Percentiles rank a stretch among this genome's conserved stretches.
Conservation (phyloP, 805 yeast genomes). For the Vanderwaltozyma tropicalis region DNA sequence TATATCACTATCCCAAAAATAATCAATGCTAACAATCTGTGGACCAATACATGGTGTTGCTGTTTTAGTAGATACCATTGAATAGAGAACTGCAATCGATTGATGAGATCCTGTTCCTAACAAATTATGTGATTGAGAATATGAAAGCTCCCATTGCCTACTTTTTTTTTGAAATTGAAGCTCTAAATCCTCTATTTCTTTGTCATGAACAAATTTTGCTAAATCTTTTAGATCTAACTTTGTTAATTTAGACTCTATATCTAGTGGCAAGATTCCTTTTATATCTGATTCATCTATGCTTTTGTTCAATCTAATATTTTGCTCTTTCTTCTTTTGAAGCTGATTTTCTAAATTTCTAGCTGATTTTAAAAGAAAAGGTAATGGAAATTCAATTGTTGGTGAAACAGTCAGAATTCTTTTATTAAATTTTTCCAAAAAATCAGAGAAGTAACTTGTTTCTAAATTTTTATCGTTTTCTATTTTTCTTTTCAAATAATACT, state of each 20-base stretch:
- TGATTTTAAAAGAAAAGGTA: conserved; percentile 52
- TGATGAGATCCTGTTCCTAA: conserved; percentile 68
- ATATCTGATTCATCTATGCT: conserved; percentile 18
- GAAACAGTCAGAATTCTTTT: conserved; percentile 66
- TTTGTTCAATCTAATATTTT: conserved; percentile 9
- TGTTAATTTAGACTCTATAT: conserved; percentile 23
- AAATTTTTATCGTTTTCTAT: conserved; percentile 9
- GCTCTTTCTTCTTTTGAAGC: conserved; percentile 20
- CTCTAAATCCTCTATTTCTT: conserved; percentile 24
- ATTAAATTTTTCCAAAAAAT: conserved; percentile 32
- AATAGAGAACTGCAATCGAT: conserved; percentile 64
- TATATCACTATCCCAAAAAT: conserved; percentile 82
- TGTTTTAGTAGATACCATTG: conserved; percentile 71
- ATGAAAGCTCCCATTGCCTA: conserved; percentile 62
- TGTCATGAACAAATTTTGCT: conserved; percentile 25
- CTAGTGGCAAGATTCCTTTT: conserved; percentile 5
- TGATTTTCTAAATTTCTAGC: conserved; percentile 43
- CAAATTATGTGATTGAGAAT: conserved; percentile 42
- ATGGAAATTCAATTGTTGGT: conserved; percentile 67
- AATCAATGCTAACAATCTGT: conserved; percentile 70
- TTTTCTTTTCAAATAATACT: conserved; percentile 24
- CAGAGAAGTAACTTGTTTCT: conserved; percentile 27
- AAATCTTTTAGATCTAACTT: conserved; percentile 27
- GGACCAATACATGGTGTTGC: conserved; percentile 94
- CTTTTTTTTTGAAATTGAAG: conserved; percentile 26